Percentiles rank a stretch among this genome's conserved stretches.
Evolutionary conservation across 441 rosid genomes (phyloP).

Genomic region (Populus trichocarpa): DNA sequence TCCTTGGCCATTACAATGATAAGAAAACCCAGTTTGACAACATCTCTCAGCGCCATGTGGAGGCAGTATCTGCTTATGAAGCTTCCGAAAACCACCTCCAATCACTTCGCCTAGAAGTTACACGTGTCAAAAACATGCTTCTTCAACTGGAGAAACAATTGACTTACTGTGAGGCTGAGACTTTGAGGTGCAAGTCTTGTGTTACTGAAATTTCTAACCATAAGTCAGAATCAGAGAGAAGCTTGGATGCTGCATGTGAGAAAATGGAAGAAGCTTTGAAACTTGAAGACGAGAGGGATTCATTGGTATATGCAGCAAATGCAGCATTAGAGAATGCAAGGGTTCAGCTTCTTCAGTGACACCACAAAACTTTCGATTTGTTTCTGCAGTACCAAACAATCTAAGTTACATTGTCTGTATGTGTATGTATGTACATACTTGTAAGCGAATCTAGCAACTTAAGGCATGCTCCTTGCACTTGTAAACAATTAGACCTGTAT

Average conservation of each 20-base stretch:
- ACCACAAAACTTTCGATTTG: neutral
- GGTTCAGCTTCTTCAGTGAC: slow-evolving; percentile 10
- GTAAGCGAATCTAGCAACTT: neutral
- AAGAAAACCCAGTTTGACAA: slow-evolving; percentile 1
- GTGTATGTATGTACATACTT: too few species aligned
- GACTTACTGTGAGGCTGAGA: slow-evolving; percentile 30
- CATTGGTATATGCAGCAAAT: slow-evolving; percentile 3
- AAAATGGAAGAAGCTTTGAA: slow-evolving; percentile 20
- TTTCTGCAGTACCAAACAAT: too few species aligned
- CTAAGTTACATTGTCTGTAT: neutral
- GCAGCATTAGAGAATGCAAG: slow-evolving; percentile 22
- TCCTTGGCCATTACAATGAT: slow-evolving; percentile 2
- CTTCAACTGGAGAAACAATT: slow-evolving; percentile 24
- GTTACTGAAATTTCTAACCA: slow-evolving; percentile 17
- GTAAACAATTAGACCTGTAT: neutral
- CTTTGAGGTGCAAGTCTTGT: slow-evolving; percentile 19
- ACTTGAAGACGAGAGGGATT: slow-evolving; percentile 18
- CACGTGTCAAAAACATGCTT: slow-evolving; percentile 21
- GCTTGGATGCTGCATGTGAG: slow-evolving; percentile 21
- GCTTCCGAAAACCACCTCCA: slow-evolving; percentile 16
- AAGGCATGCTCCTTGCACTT: neutral
- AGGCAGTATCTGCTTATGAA: slow-evolving; percentile 20
- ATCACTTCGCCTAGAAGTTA: slow-evolving; percentile 21
- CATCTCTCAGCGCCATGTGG: slow-evolving; percentile 22
- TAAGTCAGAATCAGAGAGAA: slow-evolving; percentile 23